phyloP scores from a whole-genome alignment of 352 stramenopile species.

The Globisporangium cylindrosporum region DNA sequence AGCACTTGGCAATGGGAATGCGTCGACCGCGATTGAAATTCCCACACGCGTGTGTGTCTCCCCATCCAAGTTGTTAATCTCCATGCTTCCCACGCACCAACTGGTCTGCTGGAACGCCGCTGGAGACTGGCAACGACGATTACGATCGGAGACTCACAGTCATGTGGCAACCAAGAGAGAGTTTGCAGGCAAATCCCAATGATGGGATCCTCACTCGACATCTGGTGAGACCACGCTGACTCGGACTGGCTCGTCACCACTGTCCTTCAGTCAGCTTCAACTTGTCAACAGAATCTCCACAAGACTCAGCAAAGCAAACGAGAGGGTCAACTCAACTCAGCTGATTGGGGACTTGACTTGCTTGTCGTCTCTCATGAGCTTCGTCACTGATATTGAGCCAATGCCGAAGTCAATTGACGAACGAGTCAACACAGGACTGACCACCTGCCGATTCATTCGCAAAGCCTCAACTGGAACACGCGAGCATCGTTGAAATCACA shows the following conservation, averaged over 20 bases:
- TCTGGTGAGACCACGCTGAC: background rate
- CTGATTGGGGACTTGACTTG: too few relatives aligned
- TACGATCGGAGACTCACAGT: background rate
- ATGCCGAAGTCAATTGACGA: too few relatives aligned
- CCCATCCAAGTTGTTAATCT: background rate
- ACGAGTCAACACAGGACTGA: too few relatives aligned
- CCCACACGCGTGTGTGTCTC: background rate
- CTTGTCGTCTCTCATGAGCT: too few relatives aligned
- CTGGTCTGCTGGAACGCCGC: background rate
- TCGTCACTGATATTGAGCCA: too few relatives aligned
- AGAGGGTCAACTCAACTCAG: too few relatives aligned
- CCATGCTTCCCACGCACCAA: background rate
- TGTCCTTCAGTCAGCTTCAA: background rate
- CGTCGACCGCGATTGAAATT: background rate
- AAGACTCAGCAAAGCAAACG: background rate
- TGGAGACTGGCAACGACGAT: background rate
- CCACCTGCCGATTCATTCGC: too few relatives aligned
- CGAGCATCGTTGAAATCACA: too few relatives aligned
- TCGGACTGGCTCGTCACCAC: background rate
- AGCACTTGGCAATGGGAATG: too few relatives aligned
- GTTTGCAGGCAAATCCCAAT: background rate
- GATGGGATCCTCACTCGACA: background rate
- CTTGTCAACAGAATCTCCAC: background rate
- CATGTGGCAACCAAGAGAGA: background rate
- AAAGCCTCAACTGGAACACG: too few relatives aligned